These are phyloP conservation scores for Musa beccarii DNA, from an alignment of 176 grass and related monocot genomes.

Conservation along the genomic window DNA sequence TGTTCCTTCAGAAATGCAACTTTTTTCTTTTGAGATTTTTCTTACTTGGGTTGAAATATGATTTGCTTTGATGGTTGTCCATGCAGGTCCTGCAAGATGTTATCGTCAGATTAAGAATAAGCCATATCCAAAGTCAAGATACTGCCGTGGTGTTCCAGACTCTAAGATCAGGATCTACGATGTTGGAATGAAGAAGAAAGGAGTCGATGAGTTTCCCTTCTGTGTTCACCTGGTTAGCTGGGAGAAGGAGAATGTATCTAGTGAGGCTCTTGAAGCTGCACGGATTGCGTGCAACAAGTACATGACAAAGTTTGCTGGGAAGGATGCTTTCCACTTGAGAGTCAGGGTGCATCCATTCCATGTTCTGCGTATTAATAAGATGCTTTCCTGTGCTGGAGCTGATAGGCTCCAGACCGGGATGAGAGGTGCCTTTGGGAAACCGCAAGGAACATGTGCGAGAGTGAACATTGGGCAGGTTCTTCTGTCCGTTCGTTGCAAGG, in stretches of 20 bases:
- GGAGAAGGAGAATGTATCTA: conserved; percentile 2
- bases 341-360: neutral
- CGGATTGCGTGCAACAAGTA: neutral
- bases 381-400: no score
- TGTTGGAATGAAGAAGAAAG: no score
- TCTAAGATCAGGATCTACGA: no score
- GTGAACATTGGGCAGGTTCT: no score
- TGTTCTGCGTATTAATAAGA: neutral
- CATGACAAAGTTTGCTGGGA: no score
- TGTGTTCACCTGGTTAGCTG: neutral
- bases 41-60: neutral
- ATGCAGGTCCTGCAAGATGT: neutral
- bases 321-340: conserved; percentile 1
- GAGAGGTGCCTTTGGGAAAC: no score
- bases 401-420: no score
- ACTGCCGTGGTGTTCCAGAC: neutral
- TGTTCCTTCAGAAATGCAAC: neutral
- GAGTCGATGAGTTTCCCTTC: no score
- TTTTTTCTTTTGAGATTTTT: neutral
- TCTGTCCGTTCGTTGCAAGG: neutral
- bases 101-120: conserved; percentile 2
- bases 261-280: neutral
- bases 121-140: conserved; percentile 2
- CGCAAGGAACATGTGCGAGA: no score
- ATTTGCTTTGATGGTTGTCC: neutral